Conservation (phyloP, 192 early-diverging fungal genomes). For the Obelidium mucronatum region DNA sequence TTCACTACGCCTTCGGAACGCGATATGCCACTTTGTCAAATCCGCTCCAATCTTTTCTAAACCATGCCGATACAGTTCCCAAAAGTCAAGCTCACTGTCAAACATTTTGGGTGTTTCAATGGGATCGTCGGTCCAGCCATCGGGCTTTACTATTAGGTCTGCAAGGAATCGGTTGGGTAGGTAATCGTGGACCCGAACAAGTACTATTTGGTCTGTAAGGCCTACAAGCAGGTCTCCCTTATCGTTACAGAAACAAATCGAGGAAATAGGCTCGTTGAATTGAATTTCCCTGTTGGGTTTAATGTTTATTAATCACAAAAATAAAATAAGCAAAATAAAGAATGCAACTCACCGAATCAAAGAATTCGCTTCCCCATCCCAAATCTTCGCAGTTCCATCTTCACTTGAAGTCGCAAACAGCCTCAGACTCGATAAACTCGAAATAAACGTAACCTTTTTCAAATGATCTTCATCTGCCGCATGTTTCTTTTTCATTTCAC, state of each 20-base stretch:
- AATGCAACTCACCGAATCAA: conserved; percentile 41
- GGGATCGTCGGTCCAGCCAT: conserved; percentile 49
- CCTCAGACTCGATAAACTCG: conserved; percentile 16
- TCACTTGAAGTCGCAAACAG: conserved; percentile 49
- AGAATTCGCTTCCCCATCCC: conserved; percentile 49
- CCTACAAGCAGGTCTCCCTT: conserved; percentile 56
- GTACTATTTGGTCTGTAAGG: conserved; percentile 50
- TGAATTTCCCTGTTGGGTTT: conserved; percentile 64
- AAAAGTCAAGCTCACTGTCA: conserved; percentile 57
- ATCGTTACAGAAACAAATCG: conserved; percentile 50
- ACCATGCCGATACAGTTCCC: conserved; percentile 46
- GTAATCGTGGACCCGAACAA: conserved; percentile 58
- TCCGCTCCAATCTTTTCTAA: conserved; percentile 36
- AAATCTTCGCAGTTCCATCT: conserved; percentile 61
- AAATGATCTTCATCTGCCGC: conserved; percentile 57
- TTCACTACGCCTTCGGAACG: neutral
- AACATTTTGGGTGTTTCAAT: conserved; percentile 53
- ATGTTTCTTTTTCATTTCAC: conserved; percentile 37
- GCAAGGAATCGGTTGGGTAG: conserved; percentile 46
- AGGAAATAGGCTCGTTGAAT: conserved; percentile 49
- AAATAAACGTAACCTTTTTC: conserved; percentile 37
- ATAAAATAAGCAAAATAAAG: neutral
- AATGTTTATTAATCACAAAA: conserved; percentile 47
- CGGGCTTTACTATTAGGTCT: conserved; percentile 28
- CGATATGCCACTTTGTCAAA: conserved; percentile 45